Conservation (phyloP, 345 rosid species). For the Syzygium aqueum region DNA sequence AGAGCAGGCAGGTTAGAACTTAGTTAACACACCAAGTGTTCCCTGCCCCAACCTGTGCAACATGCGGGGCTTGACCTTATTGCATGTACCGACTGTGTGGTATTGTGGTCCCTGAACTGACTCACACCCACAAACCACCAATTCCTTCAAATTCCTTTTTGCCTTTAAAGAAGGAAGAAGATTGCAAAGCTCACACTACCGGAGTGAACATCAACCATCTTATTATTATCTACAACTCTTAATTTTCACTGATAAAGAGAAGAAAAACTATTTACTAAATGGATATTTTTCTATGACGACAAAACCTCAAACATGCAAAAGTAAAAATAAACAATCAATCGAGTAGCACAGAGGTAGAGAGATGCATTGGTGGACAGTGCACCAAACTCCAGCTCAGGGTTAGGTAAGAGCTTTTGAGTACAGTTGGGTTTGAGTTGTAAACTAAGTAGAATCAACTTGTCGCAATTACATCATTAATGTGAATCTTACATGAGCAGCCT, state of each 20-base stretch:
- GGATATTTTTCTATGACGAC: background rate
- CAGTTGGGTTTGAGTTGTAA: background rate
- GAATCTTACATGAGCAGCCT: background rate
- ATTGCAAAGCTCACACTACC: background rate
- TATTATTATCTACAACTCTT: background rate
- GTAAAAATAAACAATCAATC: background rate
- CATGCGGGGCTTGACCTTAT: background rate
- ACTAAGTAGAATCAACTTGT: background rate
- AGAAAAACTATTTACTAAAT: background rate
- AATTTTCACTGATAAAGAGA: background rate
- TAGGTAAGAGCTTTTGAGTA: background rate
- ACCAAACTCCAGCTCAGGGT: background rate
- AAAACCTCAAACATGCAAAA: background rate
- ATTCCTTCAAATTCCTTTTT: background rate
- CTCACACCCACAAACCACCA: background rate
- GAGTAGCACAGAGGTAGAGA: background rate
- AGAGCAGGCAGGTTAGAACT: background rate
- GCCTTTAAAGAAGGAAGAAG: background rate
- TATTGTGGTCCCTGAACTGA: background rate
- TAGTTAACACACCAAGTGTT: background rate
- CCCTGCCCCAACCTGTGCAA: background rate
- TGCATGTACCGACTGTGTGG: background rate
- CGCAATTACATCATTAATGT: background rate
- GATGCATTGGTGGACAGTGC: background rate
- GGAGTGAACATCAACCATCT: background rate